Evolutionary conservation across 495 filamentous ascomycete genomes (phyloP), one percentile per base, ranked within the genome.

Genomic region (Staphylotrichum tortipilum): DNA sequence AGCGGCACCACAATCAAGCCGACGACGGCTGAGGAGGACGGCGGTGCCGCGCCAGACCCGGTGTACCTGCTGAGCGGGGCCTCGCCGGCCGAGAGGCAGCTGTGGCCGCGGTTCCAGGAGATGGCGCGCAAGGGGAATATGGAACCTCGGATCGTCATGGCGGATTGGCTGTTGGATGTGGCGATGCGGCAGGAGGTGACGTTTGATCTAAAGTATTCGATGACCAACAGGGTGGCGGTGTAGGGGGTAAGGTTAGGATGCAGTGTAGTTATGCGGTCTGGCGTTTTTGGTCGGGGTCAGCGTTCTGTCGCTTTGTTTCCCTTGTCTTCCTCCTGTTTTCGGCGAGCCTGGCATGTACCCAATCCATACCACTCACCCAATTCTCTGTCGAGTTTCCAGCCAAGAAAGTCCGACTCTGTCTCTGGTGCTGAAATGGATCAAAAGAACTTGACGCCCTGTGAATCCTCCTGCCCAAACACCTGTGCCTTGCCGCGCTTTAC

Each of bases 371-470:
- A 31, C 44, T 15, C 8, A 29, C 9, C 17, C 28, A n/a, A n/a
- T n/a, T n/a, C n/a, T n/a, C n/a, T n/a, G n/a, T n/a, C n/a, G n/a
- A n/a, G n/a, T n/a, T n/a, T n/a, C n/a, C n/a, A n/a, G n/a, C n/a
- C n/a, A n/a, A n/a, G n/a, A n/a, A 23, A 12, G 4, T 19, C 14
- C 14, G 7, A 39, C 3, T 24, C 23, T n/a, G n/a, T n/a, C n/a
- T n/a, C n/a, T n/a, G n/a, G n/a, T n/a, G n/a, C n/a, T n/a, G n/a
- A n/a, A n/a, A n/a, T n/a, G n/a, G n/a, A n/a, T 72, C 60, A 97
- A 63, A 96, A 96, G 72, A 98, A 97, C 70, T 98, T 98, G 50
- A 96, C 88, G 45, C 92, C 92, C 60, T 82, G 79, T 50, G 85
- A 80, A 55, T 91, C 91, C 53, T 90, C 89, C 37, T 75, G 68